Evolutionary conservation across 2,329 filamentous ascomycete genomes (phyloP), one percentile per base, ranked within the genome.

Genomic region (Gremmenia infestans): DNA sequence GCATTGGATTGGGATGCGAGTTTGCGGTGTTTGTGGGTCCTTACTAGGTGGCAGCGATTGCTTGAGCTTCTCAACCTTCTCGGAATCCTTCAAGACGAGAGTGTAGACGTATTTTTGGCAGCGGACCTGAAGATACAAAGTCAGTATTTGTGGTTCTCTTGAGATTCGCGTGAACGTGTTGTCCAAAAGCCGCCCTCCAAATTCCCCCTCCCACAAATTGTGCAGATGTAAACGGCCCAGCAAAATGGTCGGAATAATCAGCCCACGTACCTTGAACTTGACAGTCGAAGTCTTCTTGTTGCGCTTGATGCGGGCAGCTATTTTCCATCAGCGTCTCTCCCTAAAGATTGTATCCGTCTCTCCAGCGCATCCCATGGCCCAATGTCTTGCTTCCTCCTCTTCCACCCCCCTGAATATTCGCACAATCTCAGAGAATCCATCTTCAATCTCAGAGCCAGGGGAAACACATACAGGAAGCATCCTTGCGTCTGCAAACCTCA

Each of bases 61-160:
- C 91, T 97, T 97, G 70, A 99, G 87, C 89, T 99, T 99, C 83
- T 97, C 94, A 78, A 93, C 95, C 90, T 97, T 97, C 76, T 97
- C 94, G 73, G 86, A 85, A 81, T 99, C 94, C 87, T 96, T 97
- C 72, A 99, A 87, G 76, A 96, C 89, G 71, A 99, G 87, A 70
- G 94, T 97, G 89, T 99, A 99, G 70, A 99, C 83, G 83, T 94
- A 87, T 73, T 87, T 86, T 76, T 90, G 83, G 88, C 94, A 97
- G 78, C 94, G 91, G 85, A 99, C 93, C 42, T 45, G 42, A 2
- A 23, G 42, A 23, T 19, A 39, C 5, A 23, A 45, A 19, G 42
- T 45, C 4, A 45, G 42, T 17, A 22, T 45, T 45, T 17, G 11
- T 23, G 17, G 14, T 40, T 17, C 37, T 17, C 11, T 12, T 23